Evolutionary conservation across 306 rosid genomes (phyloP).

Genomic region (Quercus suber): DNA sequence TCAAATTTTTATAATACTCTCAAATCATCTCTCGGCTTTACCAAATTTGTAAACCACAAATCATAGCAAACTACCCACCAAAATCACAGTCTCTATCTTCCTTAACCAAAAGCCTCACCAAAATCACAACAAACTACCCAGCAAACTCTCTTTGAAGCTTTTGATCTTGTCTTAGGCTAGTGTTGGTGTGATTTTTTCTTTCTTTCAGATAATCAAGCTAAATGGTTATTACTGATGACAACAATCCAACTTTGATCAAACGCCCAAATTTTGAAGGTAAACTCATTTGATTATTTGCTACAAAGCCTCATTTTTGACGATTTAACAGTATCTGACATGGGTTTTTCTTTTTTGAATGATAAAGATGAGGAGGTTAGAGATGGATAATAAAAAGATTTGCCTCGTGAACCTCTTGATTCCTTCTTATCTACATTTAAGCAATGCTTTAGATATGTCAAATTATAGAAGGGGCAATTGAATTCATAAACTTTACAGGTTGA

Average conservation of each 20-base stretch:
- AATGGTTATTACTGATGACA: slow-evolving; percentile 58
- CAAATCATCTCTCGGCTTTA: too few species aligned
- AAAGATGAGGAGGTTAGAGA: slow-evolving; percentile 29
- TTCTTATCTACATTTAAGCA: too few species aligned
- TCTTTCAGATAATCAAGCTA: slow-evolving; percentile 12
- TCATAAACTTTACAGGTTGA: too few species aligned
- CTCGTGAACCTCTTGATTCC: too few species aligned
- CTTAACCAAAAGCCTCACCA: too few species aligned
- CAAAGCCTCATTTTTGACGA: neutral
- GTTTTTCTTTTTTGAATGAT: slow-evolving; percentile 5
- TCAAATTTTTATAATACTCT: too few species aligned
- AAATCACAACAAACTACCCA: too few species aligned
- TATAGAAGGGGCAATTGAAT: too few species aligned
- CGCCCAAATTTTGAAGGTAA: slow-evolving; percentile 56
- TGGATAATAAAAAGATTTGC: slow-evolving; percentile 36
- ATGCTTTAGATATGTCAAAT: too few species aligned
- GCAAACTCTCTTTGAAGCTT: neutral
- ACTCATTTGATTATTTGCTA: neutral
- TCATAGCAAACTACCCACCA: too few species aligned
- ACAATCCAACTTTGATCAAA: slow-evolving; percentile 47
- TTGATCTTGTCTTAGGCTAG: neutral
- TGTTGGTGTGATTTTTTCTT: slow-evolving; percentile 6
- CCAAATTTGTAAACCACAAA: too few species aligned
- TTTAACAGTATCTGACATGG: slow-evolving; percentile 12
- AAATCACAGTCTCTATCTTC: too few species aligned